Evolutionary conservation across 2,329 filamentous ascomycete genomes (phyloP).

Genomic region (Colletotrichum siamense): DNA sequence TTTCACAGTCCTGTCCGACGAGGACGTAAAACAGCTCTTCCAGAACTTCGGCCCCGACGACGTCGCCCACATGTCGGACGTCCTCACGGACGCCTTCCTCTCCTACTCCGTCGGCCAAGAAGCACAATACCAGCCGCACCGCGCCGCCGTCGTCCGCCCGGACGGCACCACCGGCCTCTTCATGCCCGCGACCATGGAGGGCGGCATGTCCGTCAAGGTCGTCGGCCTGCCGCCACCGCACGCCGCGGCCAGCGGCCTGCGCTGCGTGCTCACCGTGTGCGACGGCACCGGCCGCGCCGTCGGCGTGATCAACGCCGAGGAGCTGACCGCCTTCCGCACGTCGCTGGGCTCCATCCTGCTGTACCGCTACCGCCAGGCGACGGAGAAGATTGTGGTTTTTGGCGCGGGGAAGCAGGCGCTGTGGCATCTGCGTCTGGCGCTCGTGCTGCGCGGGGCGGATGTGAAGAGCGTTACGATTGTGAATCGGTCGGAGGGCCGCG

Average conservation of each 20-base stretch:
- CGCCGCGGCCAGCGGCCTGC: slow-evolving; percentile 34
- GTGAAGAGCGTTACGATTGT: slow-evolving; percentile 35
- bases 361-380: slow-evolving; percentile 22
- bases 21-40: slow-evolving; percentile 59
- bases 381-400: slow-evolving; percentile 27
- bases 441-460: slow-evolving; percentile 50
- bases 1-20: slow-evolving; percentile 64
- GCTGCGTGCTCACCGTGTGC: slow-evolving; percentile 42
- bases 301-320: slow-evolving; percentile 70
- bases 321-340: slow-evolving; percentile 73
- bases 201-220: slow-evolving; percentile 68
- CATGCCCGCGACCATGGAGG: slow-evolving; percentile 68
- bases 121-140: slow-evolving; percentile 65
- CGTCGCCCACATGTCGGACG: slow-evolving; percentile 60
- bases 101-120: slow-evolving; percentile 70
- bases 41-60: slow-evolving; percentile 58
- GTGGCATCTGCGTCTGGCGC: slow-evolving; percentile 72
- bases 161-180: slow-evolving; percentile 69
- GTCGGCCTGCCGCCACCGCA: slow-evolving; percentile 43
- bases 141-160: slow-evolving; percentile 64
- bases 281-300: slow-evolving; percentile 46
- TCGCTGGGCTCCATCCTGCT: slow-evolving; percentile 48
- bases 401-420: slow-evolving; percentile 40
- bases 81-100: slow-evolving; percentile 64
- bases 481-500: slow-evolving; percentile 32